These are phyloP conservation scores for Talaromyces sp. DNA, from an alignment of 2,329 filamentous ascomycete genomes.

Conservation along the genomic window DNA sequence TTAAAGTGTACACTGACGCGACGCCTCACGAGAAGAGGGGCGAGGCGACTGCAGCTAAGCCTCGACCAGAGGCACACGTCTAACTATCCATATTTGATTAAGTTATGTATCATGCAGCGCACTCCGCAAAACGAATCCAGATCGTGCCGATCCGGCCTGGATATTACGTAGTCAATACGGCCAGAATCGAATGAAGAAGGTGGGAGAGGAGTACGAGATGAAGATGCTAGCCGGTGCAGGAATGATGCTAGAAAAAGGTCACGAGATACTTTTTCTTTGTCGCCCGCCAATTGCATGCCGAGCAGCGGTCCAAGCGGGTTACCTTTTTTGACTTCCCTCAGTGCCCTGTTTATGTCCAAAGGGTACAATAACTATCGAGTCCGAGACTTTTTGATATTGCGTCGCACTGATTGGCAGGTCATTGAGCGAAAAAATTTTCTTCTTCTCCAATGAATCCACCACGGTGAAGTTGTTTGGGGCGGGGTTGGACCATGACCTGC, in stretches of 20 bases:
- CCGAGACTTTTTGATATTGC: neutral
- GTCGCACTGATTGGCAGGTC: neutral
- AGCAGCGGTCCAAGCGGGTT: neutral
- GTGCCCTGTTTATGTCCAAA: neutral
- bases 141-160: slow-evolving; percentile 8
- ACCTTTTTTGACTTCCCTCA: neutral
- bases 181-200: neutral
- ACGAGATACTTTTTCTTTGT: neutral
- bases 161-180: slow-evolving; percentile 3
- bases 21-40: neutral
- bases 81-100: neutral
- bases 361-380: neutral
- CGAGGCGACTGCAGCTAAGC: neutral
- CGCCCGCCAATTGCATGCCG: neutral
- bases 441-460: slow-evolving; percentile 5
- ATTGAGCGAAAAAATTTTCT: neutral
- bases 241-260: slow-evolving; percentile 3
- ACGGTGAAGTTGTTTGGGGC: slow-evolving; percentile 14
- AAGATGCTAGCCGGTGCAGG: neutral
- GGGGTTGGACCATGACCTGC: slow-evolving; percentile 14
- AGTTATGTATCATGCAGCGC: neutral
- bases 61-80: neutral
- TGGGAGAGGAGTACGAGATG: neutral
- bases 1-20: neutral
- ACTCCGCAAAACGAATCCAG: slow-evolving; percentile 12